Evolutionary conservation across 805 yeast species (phyloP), one percentile per base, ranked within the genome.

Genomic region (Spathaspora passalidarum): DNA sequence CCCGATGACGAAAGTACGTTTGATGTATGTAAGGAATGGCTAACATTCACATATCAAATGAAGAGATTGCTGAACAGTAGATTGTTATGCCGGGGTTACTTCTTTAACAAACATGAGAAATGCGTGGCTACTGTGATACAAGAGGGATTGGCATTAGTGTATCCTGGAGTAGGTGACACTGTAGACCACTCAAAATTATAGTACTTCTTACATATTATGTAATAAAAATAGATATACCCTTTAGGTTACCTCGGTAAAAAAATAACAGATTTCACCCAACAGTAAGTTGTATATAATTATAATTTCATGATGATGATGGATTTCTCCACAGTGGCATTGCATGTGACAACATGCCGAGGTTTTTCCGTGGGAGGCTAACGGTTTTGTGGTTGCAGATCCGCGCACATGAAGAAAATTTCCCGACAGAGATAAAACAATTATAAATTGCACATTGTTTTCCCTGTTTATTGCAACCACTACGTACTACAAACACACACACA

Each of bases 111-210:
- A 32, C 43, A 62, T 5, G 63, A 67, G 11, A 54, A 54, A 18
- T 59, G 66, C 44, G 62, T 71, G 6, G 75, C 75, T 9, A 65
- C 76, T 0, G 60, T 70, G 7, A 48, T 66, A 19, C 76, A 72
- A 55, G 76, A 72, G 51, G 76, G 76, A 1, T 59, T 72, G 43
- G 63, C 72, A 1, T 55, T 60, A 35, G 51, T 66, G 51, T 55
- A 56, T 43, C 56, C 57, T 10, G 72, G 71, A 41, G 48, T 53
- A 17, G 43, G 54, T 25, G 47, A 54, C n/a, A 39, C 47, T 25
- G 48, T 47, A 29, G 47, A 47, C 38, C 45, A 43, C 26, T 39
- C 50, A 9, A 39, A 11, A 25, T 19, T 39, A 29, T 29, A 29
- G 16, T 10, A 29, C 10, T 13, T n/a, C 7, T n/a, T 29, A 22